Evolutionary conservation across 495 filamentous ascomycete genomes (phyloP).

Genomic region (Aspergillus sparsus): DNA sequence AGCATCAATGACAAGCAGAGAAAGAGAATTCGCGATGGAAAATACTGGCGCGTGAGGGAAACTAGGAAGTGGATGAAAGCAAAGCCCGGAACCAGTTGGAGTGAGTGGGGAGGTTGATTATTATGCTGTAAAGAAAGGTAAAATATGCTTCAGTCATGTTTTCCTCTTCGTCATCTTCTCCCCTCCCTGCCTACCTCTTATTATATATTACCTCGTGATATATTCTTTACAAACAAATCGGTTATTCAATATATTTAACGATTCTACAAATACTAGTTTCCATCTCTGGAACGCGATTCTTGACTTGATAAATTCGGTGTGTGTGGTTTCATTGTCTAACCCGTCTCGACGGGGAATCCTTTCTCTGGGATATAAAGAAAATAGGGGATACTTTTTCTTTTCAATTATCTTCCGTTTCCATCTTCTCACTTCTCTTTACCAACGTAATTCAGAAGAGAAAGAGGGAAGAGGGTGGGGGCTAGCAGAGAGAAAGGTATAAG

Average conservation of each 20-base stretch:
- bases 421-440: not conserved
- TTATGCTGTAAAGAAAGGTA: not conserved
- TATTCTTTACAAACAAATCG: too few species aligned
- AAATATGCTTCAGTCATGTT: not conserved
- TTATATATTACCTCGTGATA: too few species aligned
- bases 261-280: too few species aligned
- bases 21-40: not conserved
- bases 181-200: not conserved
- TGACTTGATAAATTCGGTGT: too few species aligned
- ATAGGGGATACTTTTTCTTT: not conserved
- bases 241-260: too few species aligned
- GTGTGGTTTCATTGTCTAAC: too few species aligned
- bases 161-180: not conserved
- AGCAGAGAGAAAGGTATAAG: not conserved
- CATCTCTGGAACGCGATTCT: too few species aligned
- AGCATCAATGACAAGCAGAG: not conserved
- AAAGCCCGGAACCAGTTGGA: not conserved
- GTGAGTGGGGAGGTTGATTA: not conserved
- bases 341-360: too few species aligned
- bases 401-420: not conserved
- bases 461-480: not conserved
- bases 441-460: not conserved
- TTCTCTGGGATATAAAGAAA: too few species aligned
- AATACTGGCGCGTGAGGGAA: not conserved
- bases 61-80: not conserved